Conservation (phyloP, 2,329 filamentous ascomycete species). For the Hypoxylon sp. region DNA sequence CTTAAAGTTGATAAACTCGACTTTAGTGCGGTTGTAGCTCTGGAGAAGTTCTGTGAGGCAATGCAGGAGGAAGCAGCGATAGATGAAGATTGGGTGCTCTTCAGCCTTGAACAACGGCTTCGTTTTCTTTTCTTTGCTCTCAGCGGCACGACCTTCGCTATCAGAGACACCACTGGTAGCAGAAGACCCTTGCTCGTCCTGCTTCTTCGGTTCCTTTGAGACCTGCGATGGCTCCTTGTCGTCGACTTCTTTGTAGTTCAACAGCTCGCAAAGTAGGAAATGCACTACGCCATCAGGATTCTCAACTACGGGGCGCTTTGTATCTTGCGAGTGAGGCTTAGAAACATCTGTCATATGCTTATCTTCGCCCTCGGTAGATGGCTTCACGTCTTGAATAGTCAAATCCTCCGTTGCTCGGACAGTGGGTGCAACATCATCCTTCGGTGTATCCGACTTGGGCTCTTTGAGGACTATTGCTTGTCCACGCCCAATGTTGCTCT, state of each 20-base stretch:
- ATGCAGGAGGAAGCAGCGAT: conserved; percentile 93
- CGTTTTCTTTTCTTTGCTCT: conserved; percentile 72
- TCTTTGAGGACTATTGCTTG: conserved; percentile 62
- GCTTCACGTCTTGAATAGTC: conserved; percentile 69
- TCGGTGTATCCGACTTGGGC: conserved; percentile 49
- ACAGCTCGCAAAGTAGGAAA: conserved; percentile 90
- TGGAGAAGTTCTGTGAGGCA: conserved; percentile 91
- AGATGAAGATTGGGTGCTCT: conserved; percentile 95
- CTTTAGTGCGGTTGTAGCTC: conserved; percentile 94
- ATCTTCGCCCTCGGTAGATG: conserved; percentile 71
- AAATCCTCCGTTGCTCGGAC: conserved; percentile 64
- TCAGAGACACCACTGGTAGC: conserved; percentile 54
- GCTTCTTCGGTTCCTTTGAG: conserved; percentile 61
- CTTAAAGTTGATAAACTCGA: conserved; percentile 99
- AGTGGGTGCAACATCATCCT: conserved; percentile 62
- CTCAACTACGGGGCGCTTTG: conserved; percentile 87
- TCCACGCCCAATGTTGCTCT: conserved; percentile 53
- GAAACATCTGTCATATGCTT: conserved; percentile 74
- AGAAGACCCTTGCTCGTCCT: conserved; percentile 54
- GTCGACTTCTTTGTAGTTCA: conserved; percentile 93
- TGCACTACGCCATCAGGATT: conserved; percentile 96
- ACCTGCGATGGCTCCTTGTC: conserved; percentile 76
- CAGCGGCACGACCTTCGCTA: conserved; percentile 49
- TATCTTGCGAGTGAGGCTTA: conserved; percentile 73
- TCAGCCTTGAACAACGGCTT: conserved; percentile 90